Conservation (phyloP, 148 eudicot genomes). For the Cornus florida region DNA sequence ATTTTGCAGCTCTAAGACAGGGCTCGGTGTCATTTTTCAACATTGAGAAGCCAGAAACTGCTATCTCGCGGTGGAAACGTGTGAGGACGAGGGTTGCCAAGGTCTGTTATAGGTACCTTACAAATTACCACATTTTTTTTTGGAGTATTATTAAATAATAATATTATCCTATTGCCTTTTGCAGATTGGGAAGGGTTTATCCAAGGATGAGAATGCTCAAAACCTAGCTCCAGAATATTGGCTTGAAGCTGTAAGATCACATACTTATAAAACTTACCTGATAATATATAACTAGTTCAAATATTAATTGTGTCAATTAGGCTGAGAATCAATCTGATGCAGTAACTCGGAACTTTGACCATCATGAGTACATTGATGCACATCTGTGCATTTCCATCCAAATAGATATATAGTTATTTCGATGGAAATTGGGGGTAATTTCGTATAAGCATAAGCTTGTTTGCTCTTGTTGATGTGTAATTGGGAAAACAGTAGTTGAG, state of each 20-base stretch:
- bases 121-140: not conserved
- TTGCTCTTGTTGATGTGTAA: not conserved
- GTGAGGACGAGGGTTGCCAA: slow-evolving; percentile 35
- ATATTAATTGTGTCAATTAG: not conserved
- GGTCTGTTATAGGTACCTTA: slow-evolving; percentile 6
- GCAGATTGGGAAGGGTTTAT: slow-evolving; percentile 36
- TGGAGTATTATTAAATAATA: not conserved
- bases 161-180: not conserved
- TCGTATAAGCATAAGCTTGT: too few relatives aligned
- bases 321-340: not conserved
- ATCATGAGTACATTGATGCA: too few relatives aligned
- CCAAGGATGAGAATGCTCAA: slow-evolving; percentile 32
- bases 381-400: not conserved
- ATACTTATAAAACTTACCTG: not conserved
- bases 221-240: slow-evolving; percentile 31
- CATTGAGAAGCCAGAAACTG: slow-evolving; percentile 18
- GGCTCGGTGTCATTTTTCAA: slow-evolving; percentile 28
- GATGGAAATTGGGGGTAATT: not conserved
- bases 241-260: slow-evolving; percentile 35
- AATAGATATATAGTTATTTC: not conserved
- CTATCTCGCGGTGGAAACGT: slow-evolving; percentile 28
- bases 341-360: not conserved
- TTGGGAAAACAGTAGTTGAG: not conserved
- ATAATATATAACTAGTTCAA: not conserved
- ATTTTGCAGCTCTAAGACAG: slow-evolving; percentile 28